Conservation (phyloP, 2,329 filamentous ascomycete species). For the Ophiostoma triangulosporum region DNA sequence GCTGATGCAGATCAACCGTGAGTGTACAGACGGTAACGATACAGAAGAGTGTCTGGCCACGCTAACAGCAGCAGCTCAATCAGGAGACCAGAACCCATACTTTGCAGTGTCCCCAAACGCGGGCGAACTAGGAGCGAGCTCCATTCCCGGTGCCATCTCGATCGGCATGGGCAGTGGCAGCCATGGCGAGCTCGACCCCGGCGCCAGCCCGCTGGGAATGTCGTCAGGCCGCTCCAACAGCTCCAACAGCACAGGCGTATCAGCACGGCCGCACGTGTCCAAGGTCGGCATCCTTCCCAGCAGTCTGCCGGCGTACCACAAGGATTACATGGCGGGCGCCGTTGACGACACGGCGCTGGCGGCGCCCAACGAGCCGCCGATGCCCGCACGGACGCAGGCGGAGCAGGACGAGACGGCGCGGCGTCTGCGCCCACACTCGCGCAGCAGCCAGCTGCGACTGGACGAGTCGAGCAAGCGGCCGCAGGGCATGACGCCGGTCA, state of each 20-base stretch:
- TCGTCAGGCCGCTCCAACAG: conserved; percentile 40
- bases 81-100: conserved; percentile 28
- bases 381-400: conserved; percentile 45
- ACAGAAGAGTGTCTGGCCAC: neutral
- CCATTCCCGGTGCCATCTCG: conserved; percentile 44
- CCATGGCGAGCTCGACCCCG: conserved; percentile 21
- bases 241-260: conserved; percentile 33
- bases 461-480: conserved; percentile 49
- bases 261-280: conserved; percentile 50
- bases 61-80: conserved; percentile 25
- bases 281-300: conserved; percentile 88
- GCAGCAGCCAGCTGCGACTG: conserved; percentile 54
- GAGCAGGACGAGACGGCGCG: conserved; percentile 73
- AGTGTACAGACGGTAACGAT: no score
- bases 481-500: conserved; percentile 48
- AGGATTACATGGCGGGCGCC: conserved; percentile 61
- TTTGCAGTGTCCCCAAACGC: conserved; percentile 31
- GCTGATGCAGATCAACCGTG: conserved; percentile 88
- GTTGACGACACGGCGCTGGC: conserved; percentile 32
- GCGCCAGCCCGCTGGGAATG: conserved; percentile 39
- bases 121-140: conserved; percentile 25
- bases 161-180: conserved; percentile 25
- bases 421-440: conserved; percentile 73
- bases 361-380: conserved; percentile 33
- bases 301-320: conserved; percentile 80